Base-by-base conservation (phyloP, 192 early-diverging fungal genomes). In the Gaertneriomyces semiglobifer region DNA sequence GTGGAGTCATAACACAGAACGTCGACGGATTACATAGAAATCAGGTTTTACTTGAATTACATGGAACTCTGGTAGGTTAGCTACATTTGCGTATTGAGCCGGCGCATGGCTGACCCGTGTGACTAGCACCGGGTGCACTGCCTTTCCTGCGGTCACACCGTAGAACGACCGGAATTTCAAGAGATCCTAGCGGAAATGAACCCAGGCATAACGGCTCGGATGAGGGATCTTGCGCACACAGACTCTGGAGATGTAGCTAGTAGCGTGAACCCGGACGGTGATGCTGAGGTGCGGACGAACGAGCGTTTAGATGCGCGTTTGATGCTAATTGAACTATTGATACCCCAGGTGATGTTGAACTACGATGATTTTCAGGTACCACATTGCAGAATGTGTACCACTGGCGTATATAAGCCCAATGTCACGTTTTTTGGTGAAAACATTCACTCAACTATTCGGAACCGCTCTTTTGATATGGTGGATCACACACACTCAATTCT, bases 391-490 rank as follows among this genome's bases (percentile, higher is more conserved):
- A 58, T 63, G 11, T 97, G 94, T 65, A 66, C 69, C 20, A 71
- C 66, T 0, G 87, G 86, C 18, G 65, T 89, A n/a, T 68, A 53
- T 40, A 82, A 82, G 54, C 80, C 80, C 20, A 86, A 79, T 2
- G 89, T 95, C 14, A 84, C 95, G 8, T 95, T 95, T 61, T 96
- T 96, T 81, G 92, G 93, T 9, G 94, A 92, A 64, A 94, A 91
- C 65, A 88, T 95, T 46, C 72, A 76, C 0, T 45, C 53, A 12
- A 33, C 61, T 0, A 78, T 87, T n/a, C 84, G 86, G 33, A 71
- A 81, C 42, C 44, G 48, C 53, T 78, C 92, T 7, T 80, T 78
- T 47, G 40, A 78, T 11, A 78, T 88, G 63, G 76, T 95, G 6
- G 72, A 88, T 41, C 65, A 81, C 7, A 79, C 85, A 0, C 58